Evolutionary conservation across 2,329 filamentous ascomycete species (phyloP).

Genomic region (Alternaria gaisen): DNA sequence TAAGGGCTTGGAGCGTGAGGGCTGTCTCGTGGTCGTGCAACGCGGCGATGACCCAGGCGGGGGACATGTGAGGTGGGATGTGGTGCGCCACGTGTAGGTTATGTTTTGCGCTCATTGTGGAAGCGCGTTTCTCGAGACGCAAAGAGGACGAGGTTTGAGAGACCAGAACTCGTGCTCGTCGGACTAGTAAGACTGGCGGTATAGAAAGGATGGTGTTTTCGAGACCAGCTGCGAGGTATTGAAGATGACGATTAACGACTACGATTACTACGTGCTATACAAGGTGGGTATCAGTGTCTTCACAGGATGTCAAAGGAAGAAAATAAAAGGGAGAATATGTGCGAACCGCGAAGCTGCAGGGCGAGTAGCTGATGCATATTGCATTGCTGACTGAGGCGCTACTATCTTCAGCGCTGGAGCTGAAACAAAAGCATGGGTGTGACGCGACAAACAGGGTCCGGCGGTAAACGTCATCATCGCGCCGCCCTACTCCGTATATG

Average conservation of each 20-base stretch:
- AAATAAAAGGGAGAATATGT: neutral
- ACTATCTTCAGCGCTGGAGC: neutral
- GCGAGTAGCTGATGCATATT: conserved; percentile 13
- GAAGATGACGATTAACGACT: conserved; percentile 11
- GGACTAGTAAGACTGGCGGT: neutral
- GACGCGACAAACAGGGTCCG: conserved; percentile 7
- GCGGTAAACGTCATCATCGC: conserved; percentile 4
- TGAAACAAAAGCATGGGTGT: conserved; percentile 13
- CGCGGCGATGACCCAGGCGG: conserved; percentile 37
- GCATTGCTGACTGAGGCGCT: conserved; percentile 19
- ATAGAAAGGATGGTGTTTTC: neutral
- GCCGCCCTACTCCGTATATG: neutral
- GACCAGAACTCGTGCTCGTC: neutral
- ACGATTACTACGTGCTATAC: conserved; percentile 8
- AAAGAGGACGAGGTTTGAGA: too few relatives aligned
- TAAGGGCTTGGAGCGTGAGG: conserved; percentile 47
- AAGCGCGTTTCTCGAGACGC: neutral
- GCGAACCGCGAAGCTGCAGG: conserved; percentile 6
- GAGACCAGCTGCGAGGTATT: neutral
- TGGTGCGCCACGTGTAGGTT: conserved; percentile 42
- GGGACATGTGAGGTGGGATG: conserved; percentile 40
- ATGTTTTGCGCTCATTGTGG: conserved; percentile 40
- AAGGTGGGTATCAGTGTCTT: neutral
- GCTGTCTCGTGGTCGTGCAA: conserved; percentile 48
- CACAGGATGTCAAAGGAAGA: neutral